These are phyloP conservation scores for Aspergillus sp. DNA, from an alignment of 2,329 filamentous ascomycete species.

Conservation along the genomic window DNA sequence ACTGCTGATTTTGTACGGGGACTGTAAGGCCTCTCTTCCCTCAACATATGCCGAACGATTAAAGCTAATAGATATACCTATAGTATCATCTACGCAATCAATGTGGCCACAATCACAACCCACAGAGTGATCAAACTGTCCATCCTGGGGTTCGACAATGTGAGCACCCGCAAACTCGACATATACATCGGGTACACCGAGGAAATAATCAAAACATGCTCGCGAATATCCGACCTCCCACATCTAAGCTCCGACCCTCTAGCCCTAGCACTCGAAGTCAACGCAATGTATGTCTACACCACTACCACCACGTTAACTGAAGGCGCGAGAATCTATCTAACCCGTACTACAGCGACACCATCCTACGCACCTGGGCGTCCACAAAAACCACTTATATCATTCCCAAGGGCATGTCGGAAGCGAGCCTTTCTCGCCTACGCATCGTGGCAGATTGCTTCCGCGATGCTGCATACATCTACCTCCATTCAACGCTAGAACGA, in stretches of 20 bases:
- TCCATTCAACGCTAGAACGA: constrained; percentile 36
- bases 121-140: constrained; percentile 23
- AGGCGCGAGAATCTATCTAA: not conserved
- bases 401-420: constrained; percentile 29
- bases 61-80: not conserved
- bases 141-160: constrained; percentile 20
- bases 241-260: constrained; percentile 19
- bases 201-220: constrained; percentile 34
- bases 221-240: constrained; percentile 33
- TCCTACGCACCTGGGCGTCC: constrained; percentile 33
- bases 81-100: constrained; percentile 36
- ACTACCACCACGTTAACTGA: too few relatives aligned
- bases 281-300: constrained; percentile 26
- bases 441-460: constrained; percentile 40
- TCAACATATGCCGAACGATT: not conserved
- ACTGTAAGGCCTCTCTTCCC: constrained; percentile 25
- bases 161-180: constrained; percentile 31
- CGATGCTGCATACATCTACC: constrained; percentile 37
- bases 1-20: constrained; percentile 34
- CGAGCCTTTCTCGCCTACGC: constrained; percentile 30
- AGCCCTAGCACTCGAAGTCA: constrained; percentile 26
- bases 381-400: constrained; percentile 29
- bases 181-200: constrained; percentile 41
- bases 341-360: constrained; percentile 26
- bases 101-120: constrained; percentile 35